Evolutionary conservation across 2,329 filamentous ascomycete species (phyloP).

Genomic region (Calonectria henricotiae): DNA sequence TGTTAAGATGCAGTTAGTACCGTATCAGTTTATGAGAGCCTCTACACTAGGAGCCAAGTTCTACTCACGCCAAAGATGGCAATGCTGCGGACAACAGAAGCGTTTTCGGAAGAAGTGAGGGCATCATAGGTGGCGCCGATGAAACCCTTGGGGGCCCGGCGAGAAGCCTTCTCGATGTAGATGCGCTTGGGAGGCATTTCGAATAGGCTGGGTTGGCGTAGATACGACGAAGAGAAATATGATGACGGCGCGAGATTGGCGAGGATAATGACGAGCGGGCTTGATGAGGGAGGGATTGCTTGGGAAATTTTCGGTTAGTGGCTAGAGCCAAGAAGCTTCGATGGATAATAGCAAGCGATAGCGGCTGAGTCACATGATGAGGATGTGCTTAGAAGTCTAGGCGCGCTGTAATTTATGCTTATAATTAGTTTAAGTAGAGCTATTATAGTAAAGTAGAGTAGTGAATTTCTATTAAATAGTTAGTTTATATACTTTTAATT

Average conservation of each 20-base stretch:
- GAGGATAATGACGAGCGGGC: constrained; percentile 11
- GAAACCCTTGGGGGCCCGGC: constrained; percentile 67
- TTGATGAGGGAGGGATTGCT: constrained; percentile 28
- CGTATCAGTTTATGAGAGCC: not conserved
- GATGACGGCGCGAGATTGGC: not conserved
- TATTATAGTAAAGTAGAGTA: not conserved
- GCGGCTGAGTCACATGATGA: constrained; percentile 52
- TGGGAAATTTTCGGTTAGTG: constrained; percentile 48
- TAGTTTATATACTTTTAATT: no score
- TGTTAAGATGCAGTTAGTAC: constrained; percentile 53
- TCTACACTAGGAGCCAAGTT: not conserved
- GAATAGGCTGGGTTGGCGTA: constrained; percentile 14
- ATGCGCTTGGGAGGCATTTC: constrained; percentile 78
- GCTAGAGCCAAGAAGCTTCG: constrained; percentile 39
- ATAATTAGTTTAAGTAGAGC: constrained; percentile 10
- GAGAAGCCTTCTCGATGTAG: constrained; percentile 65
- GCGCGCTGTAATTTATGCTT: not conserved
- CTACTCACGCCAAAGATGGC: constrained; percentile 77
- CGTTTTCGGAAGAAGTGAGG: constrained; percentile 78
- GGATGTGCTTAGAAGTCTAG: not conserved
- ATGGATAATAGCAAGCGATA: constrained; percentile 39
- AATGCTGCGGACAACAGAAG: constrained; percentile 78
- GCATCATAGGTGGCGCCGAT: constrained; percentile 74
- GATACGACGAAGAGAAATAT: constrained; percentile 6
- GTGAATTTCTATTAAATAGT: no score